These are phyloP conservation scores for Aphanomyces cochlioides DNA, from an alignment of 352 stramenopile genomes.

Conservation along the genomic window DNA sequence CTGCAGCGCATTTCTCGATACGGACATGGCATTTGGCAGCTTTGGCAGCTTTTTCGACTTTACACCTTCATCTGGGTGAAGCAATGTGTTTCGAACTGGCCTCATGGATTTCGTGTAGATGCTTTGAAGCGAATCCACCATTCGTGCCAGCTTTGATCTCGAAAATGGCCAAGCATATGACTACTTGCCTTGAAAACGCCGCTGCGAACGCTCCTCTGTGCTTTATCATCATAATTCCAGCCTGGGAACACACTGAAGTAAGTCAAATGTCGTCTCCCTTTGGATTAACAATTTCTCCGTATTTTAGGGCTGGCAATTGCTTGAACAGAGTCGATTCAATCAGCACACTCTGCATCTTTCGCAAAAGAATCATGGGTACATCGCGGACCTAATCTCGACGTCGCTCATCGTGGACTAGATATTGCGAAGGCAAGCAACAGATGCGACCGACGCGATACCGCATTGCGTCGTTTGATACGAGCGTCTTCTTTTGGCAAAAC, in stretches of 20 bases:
- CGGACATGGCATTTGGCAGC: slow-evolving; percentile 85
- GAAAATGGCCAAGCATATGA: slow-evolving; percentile 87
- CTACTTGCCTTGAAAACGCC: slow-evolving; percentile 58
- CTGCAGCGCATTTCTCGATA: slow-evolving; percentile 88
- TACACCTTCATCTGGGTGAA: slow-evolving; percentile 63
- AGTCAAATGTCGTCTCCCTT: background rate
- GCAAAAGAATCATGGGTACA: slow-evolving; percentile 74
- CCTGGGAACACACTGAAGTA: slow-evolving; percentile 81
- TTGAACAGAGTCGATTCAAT: slow-evolving; percentile 74
- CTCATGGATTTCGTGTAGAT: slow-evolving; percentile 35
- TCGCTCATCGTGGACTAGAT: slow-evolving; percentile 34
- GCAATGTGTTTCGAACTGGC: background rate
- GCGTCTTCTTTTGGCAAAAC: slow-evolving; percentile 96
- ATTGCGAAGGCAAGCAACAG: slow-evolving; percentile 90
- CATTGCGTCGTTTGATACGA: slow-evolving; percentile 93
- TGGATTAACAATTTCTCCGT: no score
- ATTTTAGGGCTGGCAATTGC: slow-evolving; percentile 64
- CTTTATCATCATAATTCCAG: slow-evolving; percentile 91
- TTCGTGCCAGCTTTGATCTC: slow-evolving; percentile 92
- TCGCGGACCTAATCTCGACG: background rate
- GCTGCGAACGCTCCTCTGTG: slow-evolving; percentile 51
- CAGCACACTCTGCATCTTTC: slow-evolving; percentile 64
- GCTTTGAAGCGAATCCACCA: slow-evolving; percentile 93
- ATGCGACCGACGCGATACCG: slow-evolving; percentile 83
- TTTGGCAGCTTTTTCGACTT: slow-evolving; percentile 93